Conservation (phyloP, 2,329 filamentous ascomycete genomes). For the Fusarium sp. region DNA sequence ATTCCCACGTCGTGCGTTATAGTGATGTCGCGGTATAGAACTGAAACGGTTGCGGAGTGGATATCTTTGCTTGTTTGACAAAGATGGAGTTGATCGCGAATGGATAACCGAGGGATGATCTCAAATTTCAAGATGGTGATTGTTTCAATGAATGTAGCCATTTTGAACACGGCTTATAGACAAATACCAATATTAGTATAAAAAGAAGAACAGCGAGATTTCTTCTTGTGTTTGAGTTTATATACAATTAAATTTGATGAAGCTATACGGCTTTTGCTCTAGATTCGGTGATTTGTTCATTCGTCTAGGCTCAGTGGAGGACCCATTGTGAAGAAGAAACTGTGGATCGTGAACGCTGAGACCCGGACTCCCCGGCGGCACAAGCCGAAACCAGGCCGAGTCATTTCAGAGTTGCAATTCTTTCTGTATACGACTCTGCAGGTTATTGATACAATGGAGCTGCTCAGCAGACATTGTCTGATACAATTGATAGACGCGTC, state of each 20-base stretch:
- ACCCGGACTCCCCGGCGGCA: background rate
- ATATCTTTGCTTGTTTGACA: conserved; percentile 16
- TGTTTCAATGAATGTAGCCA: conserved; percentile 4
- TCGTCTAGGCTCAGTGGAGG: background rate
- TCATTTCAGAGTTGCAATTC: conserved; percentile 1
- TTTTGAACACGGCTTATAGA: no score
- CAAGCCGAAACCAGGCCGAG: conserved; percentile 2
- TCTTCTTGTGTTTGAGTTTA: background rate
- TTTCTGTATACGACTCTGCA: background rate
- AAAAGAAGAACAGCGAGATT: accelerated
- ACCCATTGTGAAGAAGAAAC: background rate
- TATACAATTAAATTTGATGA: background rate
- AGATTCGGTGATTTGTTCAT: background rate
- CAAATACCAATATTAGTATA: no score
- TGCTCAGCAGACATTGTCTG: background rate
- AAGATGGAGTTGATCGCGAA: conserved; percentile 16
- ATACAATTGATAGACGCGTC: background rate
- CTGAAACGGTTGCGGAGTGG: conserved; percentile 6
- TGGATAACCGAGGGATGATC: conserved; percentile 19
- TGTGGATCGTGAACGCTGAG: background rate
- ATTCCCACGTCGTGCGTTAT: conserved; percentile 1
- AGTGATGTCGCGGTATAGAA: conserved; percentile 3
- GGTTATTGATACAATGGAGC: background rate
- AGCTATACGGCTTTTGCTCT: background rate
- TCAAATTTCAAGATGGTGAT: conserved; percentile 9